These are phyloP conservation scores for Globisporangium paddicum DNA, from an alignment of 352 stramenopile species.

Conservation along the genomic window DNA sequence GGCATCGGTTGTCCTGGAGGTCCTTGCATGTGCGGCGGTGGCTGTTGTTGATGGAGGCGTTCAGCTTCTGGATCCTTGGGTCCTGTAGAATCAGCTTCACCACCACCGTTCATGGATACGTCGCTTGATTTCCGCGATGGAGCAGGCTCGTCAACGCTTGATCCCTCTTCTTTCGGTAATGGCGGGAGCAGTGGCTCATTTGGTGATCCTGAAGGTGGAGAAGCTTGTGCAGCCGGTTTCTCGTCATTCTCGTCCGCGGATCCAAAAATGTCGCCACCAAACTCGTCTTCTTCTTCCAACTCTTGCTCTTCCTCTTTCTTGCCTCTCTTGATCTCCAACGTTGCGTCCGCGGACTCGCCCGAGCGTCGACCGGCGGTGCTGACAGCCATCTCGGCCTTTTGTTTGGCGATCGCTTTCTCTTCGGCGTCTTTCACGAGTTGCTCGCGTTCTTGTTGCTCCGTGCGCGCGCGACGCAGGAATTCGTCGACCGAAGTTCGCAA, in stretches of 20 bases:
- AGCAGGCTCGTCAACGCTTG: conserved; percentile 3
- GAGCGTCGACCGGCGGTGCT: conserved; percentile 39
- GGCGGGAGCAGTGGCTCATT: conserved; percentile 27
- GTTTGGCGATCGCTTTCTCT: conserved; percentile 74
- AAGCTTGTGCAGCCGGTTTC: conserved; percentile 11
- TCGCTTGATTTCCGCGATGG: conserved; percentile 12
- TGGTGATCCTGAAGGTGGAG: conserved; percentile 11
- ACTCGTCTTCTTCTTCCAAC: conserved; percentile 83
- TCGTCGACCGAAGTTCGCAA: conserved; percentile 80
- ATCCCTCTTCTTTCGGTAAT: conserved; percentile 27
- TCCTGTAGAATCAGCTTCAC: not conserved
- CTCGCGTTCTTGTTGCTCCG: conserved; percentile 81
- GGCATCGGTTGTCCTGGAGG: conserved; percentile 24
- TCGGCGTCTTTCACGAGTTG: conserved; percentile 82
- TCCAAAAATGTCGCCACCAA: conserved; percentile 82
- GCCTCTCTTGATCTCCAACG: conserved; percentile 81
- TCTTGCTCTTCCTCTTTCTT: conserved; percentile 73
- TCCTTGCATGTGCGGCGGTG: conserved; percentile 17
- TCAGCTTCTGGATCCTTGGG: conserved; percentile 17
- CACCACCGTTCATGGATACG: not conserved
- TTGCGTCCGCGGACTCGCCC: conserved; percentile 75
- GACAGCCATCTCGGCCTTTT: conserved; percentile 63
- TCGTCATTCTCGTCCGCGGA: conserved; percentile 54
- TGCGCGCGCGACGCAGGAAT: conserved; percentile 69
- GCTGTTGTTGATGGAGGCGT: conserved; percentile 7